phyloP scores from a whole-genome alignment of 305 asterid species.

The Fraxinus xanthoxyloides region DNA sequence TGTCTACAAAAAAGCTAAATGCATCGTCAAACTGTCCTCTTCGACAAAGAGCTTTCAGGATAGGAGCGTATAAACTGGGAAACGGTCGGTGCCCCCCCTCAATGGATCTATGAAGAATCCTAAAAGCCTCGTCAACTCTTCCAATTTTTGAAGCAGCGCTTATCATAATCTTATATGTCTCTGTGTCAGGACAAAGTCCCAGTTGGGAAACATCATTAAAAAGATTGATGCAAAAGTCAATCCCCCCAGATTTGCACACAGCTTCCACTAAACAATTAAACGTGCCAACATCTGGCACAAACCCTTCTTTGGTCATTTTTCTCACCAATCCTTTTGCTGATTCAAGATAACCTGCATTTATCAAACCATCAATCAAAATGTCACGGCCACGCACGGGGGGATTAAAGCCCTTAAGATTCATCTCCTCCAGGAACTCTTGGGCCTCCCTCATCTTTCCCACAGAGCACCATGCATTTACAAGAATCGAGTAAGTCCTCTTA shows the following conservation, averaged over 20 bases:
- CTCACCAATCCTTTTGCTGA: constrained; percentile 87
- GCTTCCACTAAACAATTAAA: constrained; percentile 81
- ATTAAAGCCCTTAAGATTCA: constrained; percentile 82
- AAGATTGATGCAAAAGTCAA: constrained; percentile 71
- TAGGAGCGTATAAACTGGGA: constrained; percentile 93
- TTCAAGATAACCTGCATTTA: constrained; percentile 89
- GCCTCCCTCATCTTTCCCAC: constrained; percentile 97
- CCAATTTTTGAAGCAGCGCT: constrained; percentile 67
- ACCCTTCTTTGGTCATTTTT: constrained; percentile 85
- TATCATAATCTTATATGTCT: constrained; percentile 69
- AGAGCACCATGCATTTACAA: constrained; percentile 91
- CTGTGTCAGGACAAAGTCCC: constrained; percentile 65
- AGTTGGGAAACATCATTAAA: constrained; percentile 62
- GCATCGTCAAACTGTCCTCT: constrained; percentile 90
- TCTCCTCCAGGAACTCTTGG: constrained; percentile 86
- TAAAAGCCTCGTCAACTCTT: constrained; percentile 72
- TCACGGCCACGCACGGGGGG: constrained; percentile 95
- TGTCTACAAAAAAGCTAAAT: constrained; percentile 80
- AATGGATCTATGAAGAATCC: constrained; percentile 63
- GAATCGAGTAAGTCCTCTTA: constrained; percentile 73
- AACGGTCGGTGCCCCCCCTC: constrained; percentile 88
- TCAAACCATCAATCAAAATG: constrained; percentile 73
- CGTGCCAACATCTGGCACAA: constrained; percentile 76
- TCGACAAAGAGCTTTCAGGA: constrained; percentile 63
- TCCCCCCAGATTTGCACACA: constrained; percentile 62